Conservation (phyloP, 2,329 filamentous ascomycete genomes). For the Apiospora aurea region DNA sequence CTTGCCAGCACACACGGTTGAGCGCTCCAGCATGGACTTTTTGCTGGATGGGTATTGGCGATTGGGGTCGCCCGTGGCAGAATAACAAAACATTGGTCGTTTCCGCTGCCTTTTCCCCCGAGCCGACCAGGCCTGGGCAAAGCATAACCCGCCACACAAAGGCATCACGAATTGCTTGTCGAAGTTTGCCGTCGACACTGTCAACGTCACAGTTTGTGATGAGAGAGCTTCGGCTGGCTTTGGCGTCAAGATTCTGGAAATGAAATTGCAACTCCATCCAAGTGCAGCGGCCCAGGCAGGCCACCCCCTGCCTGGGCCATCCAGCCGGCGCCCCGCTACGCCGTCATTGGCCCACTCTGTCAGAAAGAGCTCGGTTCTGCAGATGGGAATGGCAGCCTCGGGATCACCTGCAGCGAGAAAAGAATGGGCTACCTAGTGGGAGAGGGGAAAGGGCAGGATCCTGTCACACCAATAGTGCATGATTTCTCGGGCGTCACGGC, state of each 20-base stretch:
- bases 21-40: background rate
- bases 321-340: background rate
- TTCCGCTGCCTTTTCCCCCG: background rate
- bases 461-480: slow-evolving; percentile 12
- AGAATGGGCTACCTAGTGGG: background rate
- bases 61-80: background rate
- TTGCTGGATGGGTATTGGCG: too few relatives aligned
- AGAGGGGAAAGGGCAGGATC: background rate
- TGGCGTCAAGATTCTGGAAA: slow-evolving; percentile 14
- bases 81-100: background rate
- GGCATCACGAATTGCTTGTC: background rate
- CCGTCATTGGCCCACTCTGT: background rate
- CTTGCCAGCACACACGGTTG: background rate
- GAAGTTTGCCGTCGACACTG: background rate
- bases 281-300: background rate
- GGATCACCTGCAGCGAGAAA: background rate
- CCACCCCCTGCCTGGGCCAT: background rate
- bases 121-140: background rate
- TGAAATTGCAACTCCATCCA: slow-evolving; percentile 13
- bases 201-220: background rate
- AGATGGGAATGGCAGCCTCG: background rate
- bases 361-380: background rate
- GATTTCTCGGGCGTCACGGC: slow-evolving; percentile 1
- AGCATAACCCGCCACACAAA: background rate
- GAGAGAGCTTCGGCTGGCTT: background rate